phyloP scores from a whole-genome alignment of 495 filamentous ascomycete genomes.

The Penicillium roqueforti region DNA sequence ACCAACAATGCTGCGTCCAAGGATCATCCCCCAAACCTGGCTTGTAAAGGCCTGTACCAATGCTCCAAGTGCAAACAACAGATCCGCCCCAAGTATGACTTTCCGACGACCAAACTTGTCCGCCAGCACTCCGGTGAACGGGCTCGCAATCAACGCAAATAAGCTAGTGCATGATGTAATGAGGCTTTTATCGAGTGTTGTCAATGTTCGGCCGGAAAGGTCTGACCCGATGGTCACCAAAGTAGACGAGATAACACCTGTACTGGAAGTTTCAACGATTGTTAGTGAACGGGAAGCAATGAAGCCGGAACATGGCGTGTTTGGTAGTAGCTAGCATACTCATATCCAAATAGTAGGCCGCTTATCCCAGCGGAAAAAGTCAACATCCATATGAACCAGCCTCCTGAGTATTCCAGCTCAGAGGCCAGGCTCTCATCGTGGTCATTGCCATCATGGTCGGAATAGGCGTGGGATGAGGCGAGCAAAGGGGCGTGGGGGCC shows the following conservation, averaged over 20 bases:
- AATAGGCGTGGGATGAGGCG: slow-evolving; percentile 11
- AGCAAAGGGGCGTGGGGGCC: slow-evolving; percentile 34
- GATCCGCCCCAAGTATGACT: slow-evolving; percentile 76
- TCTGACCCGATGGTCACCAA: slow-evolving; percentile 73
- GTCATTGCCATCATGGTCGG: slow-evolving; percentile 11
- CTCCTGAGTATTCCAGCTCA: slow-evolving; percentile 23
- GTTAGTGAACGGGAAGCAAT: slow-evolving; percentile 14
- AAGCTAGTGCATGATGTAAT: slow-evolving; percentile 80
- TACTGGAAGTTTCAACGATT: slow-evolving; percentile 46
- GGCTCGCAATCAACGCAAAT: slow-evolving; percentile 73
- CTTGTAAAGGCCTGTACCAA: slow-evolving; percentile 61
- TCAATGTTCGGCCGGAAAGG: slow-evolving; percentile 63
- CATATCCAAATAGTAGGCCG: slow-evolving; percentile 84
- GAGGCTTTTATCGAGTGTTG: slow-evolving; percentile 74
- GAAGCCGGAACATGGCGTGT: background rate
- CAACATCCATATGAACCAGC: slow-evolving; percentile 64
- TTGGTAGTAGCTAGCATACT: slow-evolving; percentile 36
- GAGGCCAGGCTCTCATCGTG: slow-evolving; percentile 11
- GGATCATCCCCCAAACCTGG: slow-evolving; percentile 66
- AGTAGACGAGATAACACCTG: slow-evolving; percentile 86
- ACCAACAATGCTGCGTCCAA: slow-evolving; percentile 76
- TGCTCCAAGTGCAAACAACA: slow-evolving; percentile 72
- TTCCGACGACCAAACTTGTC: slow-evolving; percentile 69
- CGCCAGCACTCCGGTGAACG: slow-evolving; percentile 69
- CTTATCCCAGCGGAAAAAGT: slow-evolving; percentile 80